phyloP scores from a whole-genome alignment of 345 rosid species.

The Brassica rapa region DNA sequence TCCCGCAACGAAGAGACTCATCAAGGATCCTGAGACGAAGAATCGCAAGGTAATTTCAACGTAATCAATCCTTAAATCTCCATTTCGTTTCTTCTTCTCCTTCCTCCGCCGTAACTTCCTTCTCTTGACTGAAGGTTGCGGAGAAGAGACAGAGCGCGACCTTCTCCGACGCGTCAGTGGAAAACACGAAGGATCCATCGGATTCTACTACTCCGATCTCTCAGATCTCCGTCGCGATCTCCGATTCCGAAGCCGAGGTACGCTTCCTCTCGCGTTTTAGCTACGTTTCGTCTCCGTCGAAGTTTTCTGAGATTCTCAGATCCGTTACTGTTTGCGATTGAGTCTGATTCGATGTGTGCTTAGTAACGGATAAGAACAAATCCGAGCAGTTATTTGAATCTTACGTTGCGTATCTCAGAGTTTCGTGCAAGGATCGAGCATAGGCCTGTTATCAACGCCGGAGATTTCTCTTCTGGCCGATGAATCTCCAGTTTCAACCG shows the following conservation, averaged over 20 bases:
- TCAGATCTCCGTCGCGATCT: conserved; percentile 18
- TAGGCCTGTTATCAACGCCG: conserved; percentile 25
- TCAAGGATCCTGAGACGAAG: conserved; percentile 39
- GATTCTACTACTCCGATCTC: conserved; percentile 33
- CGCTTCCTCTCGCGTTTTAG: conserved; percentile 6
- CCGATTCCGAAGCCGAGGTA: conserved; percentile 43
- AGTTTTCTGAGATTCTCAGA: conserved; percentile 2
- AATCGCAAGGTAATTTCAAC: conserved; percentile 33
- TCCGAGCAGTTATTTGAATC: conserved; percentile 8
- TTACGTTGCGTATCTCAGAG: conserved; percentile 30
- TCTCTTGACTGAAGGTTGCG: conserved; percentile 25
- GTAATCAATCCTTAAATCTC: not conserved
- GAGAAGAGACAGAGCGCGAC: conserved; percentile 40
- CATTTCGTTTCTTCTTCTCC: conserved; percentile 1
- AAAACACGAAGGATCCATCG: conserved; percentile 20
- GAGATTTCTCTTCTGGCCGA: conserved; percentile 6
- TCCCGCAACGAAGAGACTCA: conserved; percentile 15
- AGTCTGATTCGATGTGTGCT: not conserved
- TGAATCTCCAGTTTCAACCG: conserved; percentile 34
- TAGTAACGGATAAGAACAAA: not conserved
- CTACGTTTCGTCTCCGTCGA: conserved; percentile 16
- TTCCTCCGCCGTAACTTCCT: not conserved
- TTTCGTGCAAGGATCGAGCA: conserved; percentile 34
- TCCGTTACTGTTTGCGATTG: not conserved
- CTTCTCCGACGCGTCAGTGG: conserved; percentile 33